Evolutionary conservation across 371 early-diverging fungal genomes (phyloP).

Genomic region (Thermomucor indicae-seudaticae): DNA sequence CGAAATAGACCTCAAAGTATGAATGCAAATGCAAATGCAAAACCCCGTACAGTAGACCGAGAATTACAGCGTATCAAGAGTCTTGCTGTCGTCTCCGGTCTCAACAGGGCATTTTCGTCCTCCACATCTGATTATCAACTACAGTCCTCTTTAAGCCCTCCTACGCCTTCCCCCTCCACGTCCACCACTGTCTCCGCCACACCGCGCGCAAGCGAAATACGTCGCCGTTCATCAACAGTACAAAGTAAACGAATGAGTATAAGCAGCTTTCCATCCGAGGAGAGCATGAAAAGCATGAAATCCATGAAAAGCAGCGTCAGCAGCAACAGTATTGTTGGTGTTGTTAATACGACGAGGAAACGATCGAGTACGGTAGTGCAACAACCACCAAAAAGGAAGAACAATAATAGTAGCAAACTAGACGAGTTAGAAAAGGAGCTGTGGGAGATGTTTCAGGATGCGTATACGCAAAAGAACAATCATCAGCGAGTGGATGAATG

Average conservation of each 20-base stretch:
- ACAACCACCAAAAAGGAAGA: too few relatives aligned
- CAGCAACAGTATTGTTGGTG: not conserved
- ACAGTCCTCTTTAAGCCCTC: constrained; percentile 6
- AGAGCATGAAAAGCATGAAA: not conserved
- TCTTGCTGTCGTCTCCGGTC: constrained; percentile 36
- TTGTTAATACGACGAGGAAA: not conserved
- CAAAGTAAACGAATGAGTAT: constrained; percentile 7
- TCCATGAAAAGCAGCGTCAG: not conserved
- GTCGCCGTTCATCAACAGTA: not conserved
- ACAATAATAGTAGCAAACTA: too few relatives aligned
- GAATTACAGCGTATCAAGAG: constrained; percentile 42
- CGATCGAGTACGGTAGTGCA: too few relatives aligned
- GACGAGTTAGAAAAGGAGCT: constrained; percentile 11
- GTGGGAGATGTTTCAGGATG: constrained; percentile 8
- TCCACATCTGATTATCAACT: constrained; percentile 7
- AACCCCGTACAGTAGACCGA: constrained; percentile 25
- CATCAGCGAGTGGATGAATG: constrained; percentile 8
- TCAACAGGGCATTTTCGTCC: constrained; percentile 29
- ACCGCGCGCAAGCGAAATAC: not conserved
- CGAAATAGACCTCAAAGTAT: constrained; percentile 1
- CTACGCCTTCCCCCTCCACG: constrained; percentile 2
- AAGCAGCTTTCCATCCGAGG: constrained; percentile 9
- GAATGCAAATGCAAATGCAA: not conserved
- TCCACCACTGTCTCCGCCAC: constrained; percentile 1
- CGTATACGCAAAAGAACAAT: not conserved